Percentiles rank a stretch among this genome's conserved stretches.
These are phyloP conservation scores for Stachybotrys echinatus DNA, from an alignment of 2,329 filamentous ascomycete genomes.

Conservation along the genomic window DNA sequence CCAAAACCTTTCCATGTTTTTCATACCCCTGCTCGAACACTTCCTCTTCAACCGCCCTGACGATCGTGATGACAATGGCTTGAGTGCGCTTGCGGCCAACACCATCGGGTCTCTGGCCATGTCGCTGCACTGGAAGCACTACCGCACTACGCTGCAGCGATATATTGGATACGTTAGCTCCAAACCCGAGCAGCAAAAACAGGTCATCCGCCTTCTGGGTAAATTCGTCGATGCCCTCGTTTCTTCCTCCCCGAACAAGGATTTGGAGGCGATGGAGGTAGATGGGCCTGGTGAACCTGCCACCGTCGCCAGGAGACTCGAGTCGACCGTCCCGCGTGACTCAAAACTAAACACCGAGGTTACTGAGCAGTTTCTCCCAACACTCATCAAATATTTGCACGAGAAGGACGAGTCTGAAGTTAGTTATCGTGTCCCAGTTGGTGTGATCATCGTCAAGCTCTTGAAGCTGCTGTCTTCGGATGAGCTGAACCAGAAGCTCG, in stretches of 20 bases:
- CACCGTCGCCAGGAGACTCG: constrained; percentile 40
- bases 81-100: constrained; percentile 80
- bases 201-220: constrained; percentile 75
- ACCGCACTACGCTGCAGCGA: constrained; percentile 74
- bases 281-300: constrained; percentile 22
- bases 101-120: constrained; percentile 71
- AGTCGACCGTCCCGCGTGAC: constrained; percentile 59
- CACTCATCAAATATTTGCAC: constrained; percentile 78
- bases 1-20: constrained; percentile 77
- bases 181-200: constrained; percentile 80
- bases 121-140: constrained; percentile 86
- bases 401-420: constrained; percentile 94
- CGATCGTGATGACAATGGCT: constrained; percentile 70
- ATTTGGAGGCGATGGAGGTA: constrained; percentile 37
- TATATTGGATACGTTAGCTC: constrained; percentile 78
- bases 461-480: constrained; percentile 72
- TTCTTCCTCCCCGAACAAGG: constrained; percentile 39
- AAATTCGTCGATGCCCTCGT: constrained; percentile 75
- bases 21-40: constrained; percentile 88
- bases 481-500: constrained; percentile 68
- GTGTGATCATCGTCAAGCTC: constrained; percentile 82
- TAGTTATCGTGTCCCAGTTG: constrained; percentile 85
- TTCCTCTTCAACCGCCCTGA: constrained; percentile 83
- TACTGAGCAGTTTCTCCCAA: constrained; percentile 68
- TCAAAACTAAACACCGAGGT: constrained; percentile 69